These are phyloP conservation scores for Tympanopsis confertula DNA, from an alignment of 2,329 filamentous ascomycete genomes.

Conservation along the genomic window DNA sequence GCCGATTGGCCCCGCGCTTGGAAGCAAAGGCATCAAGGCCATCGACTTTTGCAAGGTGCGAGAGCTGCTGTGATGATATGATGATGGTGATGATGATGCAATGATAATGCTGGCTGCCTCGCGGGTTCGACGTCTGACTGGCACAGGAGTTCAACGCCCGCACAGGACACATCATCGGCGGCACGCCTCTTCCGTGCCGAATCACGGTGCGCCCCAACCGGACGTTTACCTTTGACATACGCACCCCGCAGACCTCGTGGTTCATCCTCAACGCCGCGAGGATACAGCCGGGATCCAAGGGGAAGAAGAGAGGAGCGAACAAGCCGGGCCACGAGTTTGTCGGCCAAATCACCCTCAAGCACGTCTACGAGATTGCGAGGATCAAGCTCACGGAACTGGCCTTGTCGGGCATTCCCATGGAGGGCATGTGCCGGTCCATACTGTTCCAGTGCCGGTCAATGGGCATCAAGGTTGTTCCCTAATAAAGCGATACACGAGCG, in stretches of 20 bases:
- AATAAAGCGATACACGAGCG: constrained; percentile 8
- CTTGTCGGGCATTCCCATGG: constrained; percentile 58
- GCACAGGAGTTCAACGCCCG: constrained; percentile 88
- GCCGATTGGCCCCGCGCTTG: constrained; percentile 88
- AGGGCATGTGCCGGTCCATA: constrained; percentile 62
- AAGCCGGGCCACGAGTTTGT: constrained; percentile 66
- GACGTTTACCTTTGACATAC: constrained; percentile 83
- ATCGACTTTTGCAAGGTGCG: constrained; percentile 99
- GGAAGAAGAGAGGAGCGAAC: constrained; percentile 59
- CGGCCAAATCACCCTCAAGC: constrained; percentile 84
- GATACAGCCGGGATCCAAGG: constrained; percentile 60
- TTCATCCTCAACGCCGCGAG: constrained; percentile 76
- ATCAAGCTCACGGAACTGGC: constrained; percentile 77
- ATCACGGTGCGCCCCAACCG: constrained; percentile 88
- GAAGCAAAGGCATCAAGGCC: constrained; percentile 95
- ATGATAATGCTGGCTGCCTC: background rate
- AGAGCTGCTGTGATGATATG: too few species aligned
- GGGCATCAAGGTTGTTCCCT: constrained; percentile 61
- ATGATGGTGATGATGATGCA: constrained; percentile 1
- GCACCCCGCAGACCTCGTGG: constrained; percentile 88
- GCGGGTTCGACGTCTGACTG: constrained; percentile 1
- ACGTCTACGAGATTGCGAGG: constrained; percentile 93
- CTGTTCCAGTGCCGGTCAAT: constrained; percentile 68
- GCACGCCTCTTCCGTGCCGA: constrained; percentile 79
- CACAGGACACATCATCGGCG: constrained; percentile 70